Evolutionary conservation across 768 basidiomycete genomes (phyloP).

Genomic region (Trametes elegans): DNA sequence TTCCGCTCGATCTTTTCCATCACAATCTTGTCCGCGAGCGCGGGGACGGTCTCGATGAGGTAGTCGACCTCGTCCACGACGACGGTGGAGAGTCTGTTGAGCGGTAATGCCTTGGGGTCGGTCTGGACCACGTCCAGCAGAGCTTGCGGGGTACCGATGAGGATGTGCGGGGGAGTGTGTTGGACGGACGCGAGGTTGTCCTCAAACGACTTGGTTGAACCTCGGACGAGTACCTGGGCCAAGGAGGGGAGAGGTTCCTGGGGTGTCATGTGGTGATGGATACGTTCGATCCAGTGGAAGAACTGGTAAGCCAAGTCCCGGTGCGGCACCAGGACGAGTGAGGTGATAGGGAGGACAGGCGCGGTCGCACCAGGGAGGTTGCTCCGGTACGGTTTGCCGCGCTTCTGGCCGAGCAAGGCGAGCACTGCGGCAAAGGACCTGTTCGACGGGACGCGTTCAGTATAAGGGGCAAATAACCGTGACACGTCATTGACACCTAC

Average conservation of each 20-base stretch:
- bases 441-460: background rate
- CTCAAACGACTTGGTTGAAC: slow-evolving; percentile 39
- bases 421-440: slow-evolving; percentile 75
- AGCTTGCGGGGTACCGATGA: slow-evolving; percentile 73
- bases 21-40: slow-evolving; percentile 36
- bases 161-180: slow-evolving; percentile 55
- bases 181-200: slow-evolving; percentile 39
- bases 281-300: slow-evolving; percentile 59
- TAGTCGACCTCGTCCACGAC: slow-evolving; percentile 80
- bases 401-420: slow-evolving; percentile 53
- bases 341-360: slow-evolving; percentile 29
- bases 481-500: slow-evolving; percentile 46
- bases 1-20: slow-evolving; percentile 39
- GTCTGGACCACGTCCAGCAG: slow-evolving; percentile 52
- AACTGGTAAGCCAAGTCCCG: slow-evolving; percentile 69
- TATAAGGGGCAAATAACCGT: background rate
- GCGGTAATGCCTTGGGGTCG: slow-evolving; percentile 42
- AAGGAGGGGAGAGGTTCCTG: slow-evolving; percentile 38
- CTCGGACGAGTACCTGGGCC: slow-evolving; percentile 63
- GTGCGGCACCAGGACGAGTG: slow-evolving; percentile 70
- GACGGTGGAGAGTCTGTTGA: slow-evolving; percentile 51
- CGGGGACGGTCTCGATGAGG: slow-evolving; percentile 56
- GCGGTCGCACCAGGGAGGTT: slow-evolving; percentile 10
- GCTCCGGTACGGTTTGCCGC: slow-evolving; percentile 7
- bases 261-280: slow-evolving; percentile 31